Conservation (phyloP, 441 rosid genomes). For the Populus hybrid region DNA sequence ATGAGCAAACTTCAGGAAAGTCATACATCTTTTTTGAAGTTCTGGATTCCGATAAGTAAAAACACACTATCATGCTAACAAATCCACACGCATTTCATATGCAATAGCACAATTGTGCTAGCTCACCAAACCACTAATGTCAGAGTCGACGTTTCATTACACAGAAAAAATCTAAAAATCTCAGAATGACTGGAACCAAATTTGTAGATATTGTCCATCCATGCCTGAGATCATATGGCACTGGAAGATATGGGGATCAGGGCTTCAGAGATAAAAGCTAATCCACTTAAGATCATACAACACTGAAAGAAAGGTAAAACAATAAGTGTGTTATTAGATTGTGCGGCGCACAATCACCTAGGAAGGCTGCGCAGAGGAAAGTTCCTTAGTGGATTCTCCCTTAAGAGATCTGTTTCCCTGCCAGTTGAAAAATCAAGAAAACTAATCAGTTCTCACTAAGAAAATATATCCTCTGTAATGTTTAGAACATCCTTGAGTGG, state of each 20-base stretch:
- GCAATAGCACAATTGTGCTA: too few relatives aligned
- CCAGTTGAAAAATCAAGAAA: neutral
- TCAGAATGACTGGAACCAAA: neutral
- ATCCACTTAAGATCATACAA: slow-evolving; percentile 6
- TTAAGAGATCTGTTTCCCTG: slow-evolving; percentile 76
- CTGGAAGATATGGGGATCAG: slow-evolving; percentile 13
- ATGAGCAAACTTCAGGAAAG: too few relatives aligned
- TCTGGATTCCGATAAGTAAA: neutral
- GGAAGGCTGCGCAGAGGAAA: slow-evolving; percentile 75
- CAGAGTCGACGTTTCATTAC: neutral
- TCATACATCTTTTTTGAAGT: too few relatives aligned
- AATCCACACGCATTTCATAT: too few relatives aligned
- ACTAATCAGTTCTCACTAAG: neutral
- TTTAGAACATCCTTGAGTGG: neutral
- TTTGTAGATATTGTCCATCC: neutral
- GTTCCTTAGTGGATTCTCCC: slow-evolving; percentile 72
- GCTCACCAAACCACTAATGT: neutral
- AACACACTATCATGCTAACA: neutral
- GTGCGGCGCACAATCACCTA: slow-evolving; percentile 32
- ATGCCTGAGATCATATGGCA: neutral
- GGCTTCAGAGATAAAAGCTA: slow-evolving; percentile 44
- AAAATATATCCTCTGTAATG: neutral
- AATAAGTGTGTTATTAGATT: too few relatives aligned
- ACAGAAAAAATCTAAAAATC: too few relatives aligned
- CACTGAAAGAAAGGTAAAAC: neutral